Evolutionary conservation across 2,329 filamentous ascomycete species (phyloP).

Genomic region (Arthroderma sp.): DNA sequence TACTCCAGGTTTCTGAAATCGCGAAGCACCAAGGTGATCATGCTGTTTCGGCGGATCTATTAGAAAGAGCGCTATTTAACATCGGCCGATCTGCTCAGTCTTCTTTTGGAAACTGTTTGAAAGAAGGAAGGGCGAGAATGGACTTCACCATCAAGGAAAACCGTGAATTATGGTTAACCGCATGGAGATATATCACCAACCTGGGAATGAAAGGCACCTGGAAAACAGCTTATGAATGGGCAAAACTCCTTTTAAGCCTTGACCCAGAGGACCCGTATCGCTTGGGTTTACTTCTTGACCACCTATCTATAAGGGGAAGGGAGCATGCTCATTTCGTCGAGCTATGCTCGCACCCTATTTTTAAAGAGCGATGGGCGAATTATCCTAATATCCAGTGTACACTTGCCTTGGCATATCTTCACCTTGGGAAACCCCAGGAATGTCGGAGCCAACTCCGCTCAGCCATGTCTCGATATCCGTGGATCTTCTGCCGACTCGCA

Average conservation of each 20-base stretch:
- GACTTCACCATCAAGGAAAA: conserved; percentile 76
- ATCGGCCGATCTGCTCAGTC: conserved; percentile 83
- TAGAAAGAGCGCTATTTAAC: conserved; percentile 82
- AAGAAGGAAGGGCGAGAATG: conserved; percentile 65
- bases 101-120: conserved; percentile 61
- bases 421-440: conserved; percentile 51
- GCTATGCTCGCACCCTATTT: conserved; percentile 42
- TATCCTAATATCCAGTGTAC: conserved; percentile 65
- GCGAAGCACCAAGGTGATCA: conserved; percentile 85
- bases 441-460: conserved; percentile 51
- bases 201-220: conserved; percentile 85
- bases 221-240: conserved; percentile 86
- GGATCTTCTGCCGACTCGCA: conserved; percentile 71
- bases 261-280: conserved; percentile 71
- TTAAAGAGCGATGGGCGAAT: conserved; percentile 39
- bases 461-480: conserved; percentile 64
- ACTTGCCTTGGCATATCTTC: conserved; percentile 60
- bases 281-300: conserved; percentile 66
- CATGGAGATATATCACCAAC: conserved; percentile 76
- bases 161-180: conserved; percentile 80
- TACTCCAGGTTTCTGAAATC: conserved; percentile 87
- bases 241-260: conserved; percentile 66
- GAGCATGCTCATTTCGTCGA: conserved; percentile 65
- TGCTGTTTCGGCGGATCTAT: conserved; percentile 69
- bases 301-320: conserved; percentile 67